Evolutionary conservation across 805 yeast species (phyloP).

Genomic region (Candida tammaniensis): DNA sequence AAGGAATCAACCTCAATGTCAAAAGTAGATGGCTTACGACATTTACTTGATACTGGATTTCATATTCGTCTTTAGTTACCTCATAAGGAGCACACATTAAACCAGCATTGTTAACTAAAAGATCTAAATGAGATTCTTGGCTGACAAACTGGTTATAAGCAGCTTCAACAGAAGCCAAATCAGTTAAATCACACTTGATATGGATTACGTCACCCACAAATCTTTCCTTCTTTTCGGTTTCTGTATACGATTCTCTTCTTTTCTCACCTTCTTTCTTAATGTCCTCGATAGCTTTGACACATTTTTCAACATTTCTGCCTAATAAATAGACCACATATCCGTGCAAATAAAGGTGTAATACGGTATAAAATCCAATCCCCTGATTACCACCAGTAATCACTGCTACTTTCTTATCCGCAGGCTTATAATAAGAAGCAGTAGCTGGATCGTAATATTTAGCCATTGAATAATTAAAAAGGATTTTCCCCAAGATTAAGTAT

Average conservation of each 20-base stretch:
- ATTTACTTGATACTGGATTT: conserved; percentile 42
- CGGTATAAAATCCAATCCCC: conserved; percentile 42
- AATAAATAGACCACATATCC: conserved; percentile 37
- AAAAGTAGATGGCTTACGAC: conserved; percentile 33
- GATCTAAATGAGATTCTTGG: conserved; percentile 26
- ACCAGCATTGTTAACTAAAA: conserved; percentile 41
- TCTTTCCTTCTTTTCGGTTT: conserved; percentile 15
- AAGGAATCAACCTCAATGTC: conserved; percentile 27
- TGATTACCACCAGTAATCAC: conserved; percentile 40
- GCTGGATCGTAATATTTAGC: conserved; percentile 8
- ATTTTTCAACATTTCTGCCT: conserved; percentile 33
- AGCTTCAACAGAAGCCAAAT: conserved; percentile 21
- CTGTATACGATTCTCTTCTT: conserved; percentile 14
- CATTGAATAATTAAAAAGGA: too few relatives aligned
- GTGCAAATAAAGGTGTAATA: conserved; percentile 36
- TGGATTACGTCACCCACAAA: conserved; percentile 50
- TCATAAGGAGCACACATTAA: conserved; percentile 38
- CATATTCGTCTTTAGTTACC: conserved; percentile 34
- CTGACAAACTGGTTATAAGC: conserved; percentile 24
- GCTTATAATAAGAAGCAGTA: conserved; percentile 21
- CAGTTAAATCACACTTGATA: conserved; percentile 55
- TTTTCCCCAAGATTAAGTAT: too few relatives aligned
- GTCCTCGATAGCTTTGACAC: conserved; percentile 29
- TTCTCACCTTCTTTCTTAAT: conserved; percentile 30
- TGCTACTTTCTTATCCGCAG: conserved; percentile 27